Conservation (phyloP, 2,329 filamentous ascomycete genomes). For the Herpomyces periplanetae region DNA sequence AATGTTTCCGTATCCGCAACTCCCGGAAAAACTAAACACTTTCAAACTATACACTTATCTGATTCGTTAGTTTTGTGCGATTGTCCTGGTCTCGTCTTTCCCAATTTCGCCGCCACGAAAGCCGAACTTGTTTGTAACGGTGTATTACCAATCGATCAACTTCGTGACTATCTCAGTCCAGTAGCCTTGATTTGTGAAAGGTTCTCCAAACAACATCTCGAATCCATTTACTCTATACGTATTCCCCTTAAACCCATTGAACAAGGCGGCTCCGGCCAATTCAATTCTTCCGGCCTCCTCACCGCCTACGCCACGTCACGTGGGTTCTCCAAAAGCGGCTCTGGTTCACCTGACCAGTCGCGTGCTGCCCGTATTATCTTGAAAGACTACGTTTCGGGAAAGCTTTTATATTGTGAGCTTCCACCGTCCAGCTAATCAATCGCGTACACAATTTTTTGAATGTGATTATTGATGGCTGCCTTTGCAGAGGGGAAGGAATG, state of each 20-base stretch:
- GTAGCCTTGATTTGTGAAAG: constrained; percentile 41
- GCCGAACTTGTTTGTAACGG: constrained; percentile 84
- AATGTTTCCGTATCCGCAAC: constrained; percentile 94
- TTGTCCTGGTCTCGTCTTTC: constrained; percentile 91
- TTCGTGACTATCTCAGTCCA: constrained; percentile 66
- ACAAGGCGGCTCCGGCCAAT: constrained; percentile 61
- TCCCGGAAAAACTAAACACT: constrained; percentile 94
- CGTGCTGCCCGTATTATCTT: constrained; percentile 56
- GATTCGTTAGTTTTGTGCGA: constrained; percentile 70
- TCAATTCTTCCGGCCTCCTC: constrained; percentile 50
- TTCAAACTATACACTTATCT: constrained; percentile 83
- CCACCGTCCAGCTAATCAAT: constrained; percentile 25
- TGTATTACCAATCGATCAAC: constrained; percentile 74
- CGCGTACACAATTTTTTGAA: too few relatives aligned
- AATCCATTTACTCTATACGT: constrained; percentile 70
- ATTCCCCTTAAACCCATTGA: constrained; percentile 42
- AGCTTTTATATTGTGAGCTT: constrained; percentile 62
- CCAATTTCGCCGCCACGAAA: constrained; percentile 86
- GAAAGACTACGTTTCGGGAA: constrained; percentile 91
- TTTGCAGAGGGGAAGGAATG: too few relatives aligned
- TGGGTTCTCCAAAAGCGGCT: constrained; percentile 58
- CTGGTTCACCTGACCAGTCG: constrained; percentile 69
- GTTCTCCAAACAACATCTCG: constrained; percentile 54
- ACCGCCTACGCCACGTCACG: constrained; percentile 51
- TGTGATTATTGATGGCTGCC: too few relatives aligned